Percentiles rank a stretch among this genome's conserved stretches.
Conservation (phyloP, 805 yeast species). For the Kodamaea jinghongensis region DNA sequence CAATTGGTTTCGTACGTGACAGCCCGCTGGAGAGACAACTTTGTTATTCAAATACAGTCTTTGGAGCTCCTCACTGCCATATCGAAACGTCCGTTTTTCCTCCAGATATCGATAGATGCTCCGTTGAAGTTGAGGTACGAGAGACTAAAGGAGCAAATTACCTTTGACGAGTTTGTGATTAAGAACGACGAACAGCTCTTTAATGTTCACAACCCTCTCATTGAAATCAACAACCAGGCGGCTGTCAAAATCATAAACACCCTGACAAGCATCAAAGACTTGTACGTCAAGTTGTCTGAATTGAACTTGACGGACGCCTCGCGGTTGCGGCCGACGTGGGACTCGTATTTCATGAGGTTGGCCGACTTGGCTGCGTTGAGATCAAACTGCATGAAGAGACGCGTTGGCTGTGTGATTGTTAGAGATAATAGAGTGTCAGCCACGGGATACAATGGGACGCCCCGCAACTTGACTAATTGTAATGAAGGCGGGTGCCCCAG, state of each 20-base stretch:
- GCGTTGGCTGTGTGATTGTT: slow-evolving; percentile 95
- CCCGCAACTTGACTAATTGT: slow-evolving; percentile 82
- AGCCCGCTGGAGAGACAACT: slow-evolving; percentile 58
- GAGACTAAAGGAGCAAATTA: slow-evolving; percentile 24
- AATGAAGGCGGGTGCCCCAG: slow-evolving; percentile 94
- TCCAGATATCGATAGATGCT: slow-evolving; percentile 77
- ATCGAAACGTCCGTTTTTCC: slow-evolving; percentile 75
- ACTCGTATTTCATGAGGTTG: slow-evolving; percentile 87
- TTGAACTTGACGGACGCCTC: slow-evolving; percentile 32
- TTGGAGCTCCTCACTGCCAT: slow-evolving; percentile 44
- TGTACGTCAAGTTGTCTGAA: slow-evolving; percentile 40
- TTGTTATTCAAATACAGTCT: slow-evolving; percentile 53
- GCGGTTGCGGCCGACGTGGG: slow-evolving; percentile 91
- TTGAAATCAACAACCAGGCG: slow-evolving; percentile 61
- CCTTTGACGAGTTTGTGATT: slow-evolving; percentile 34
- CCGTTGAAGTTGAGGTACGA: slow-evolving; percentile 51
- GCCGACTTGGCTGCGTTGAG: slow-evolving; percentile 92
- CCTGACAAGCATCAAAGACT: slow-evolving; percentile 31
- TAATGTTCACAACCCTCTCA: slow-evolving; percentile 47
- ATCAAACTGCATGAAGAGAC: slow-evolving; percentile 94
- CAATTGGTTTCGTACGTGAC: slow-evolving; percentile 63
- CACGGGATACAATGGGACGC: slow-evolving; percentile 98
- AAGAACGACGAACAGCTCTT: slow-evolving; percentile 38
- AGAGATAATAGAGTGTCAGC: slow-evolving; percentile 83
- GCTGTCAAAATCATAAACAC: slow-evolving; percentile 41